Base-by-base conservation (phyloP, 179 eudicot genomes). In the Monotropa hypopitys region DNA sequence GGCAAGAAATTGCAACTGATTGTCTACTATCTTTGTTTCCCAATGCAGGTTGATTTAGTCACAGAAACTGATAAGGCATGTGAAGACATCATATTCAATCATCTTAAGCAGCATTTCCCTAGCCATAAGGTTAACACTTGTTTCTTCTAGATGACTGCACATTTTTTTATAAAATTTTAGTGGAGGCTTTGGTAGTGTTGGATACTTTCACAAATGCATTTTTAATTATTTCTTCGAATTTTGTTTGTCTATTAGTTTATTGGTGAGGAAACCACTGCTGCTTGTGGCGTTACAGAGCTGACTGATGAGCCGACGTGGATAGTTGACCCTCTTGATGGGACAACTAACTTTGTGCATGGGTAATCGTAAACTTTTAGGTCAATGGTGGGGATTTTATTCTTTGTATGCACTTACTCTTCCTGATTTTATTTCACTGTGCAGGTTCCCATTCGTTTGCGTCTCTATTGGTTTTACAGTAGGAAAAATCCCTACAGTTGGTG, bases 281-380 rank as follows among this genome's bases (percentile, higher is more conserved):
- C 96, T 50, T 65, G 43, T 85, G 97, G 99, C 70, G 88, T 84
- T 63, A 63, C 89, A 5, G 97, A 95, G 85, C 84, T 91, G 79
- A 93, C 97, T 0, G 95, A 95, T 84, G 91, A 90, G 46, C 99
- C 97, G 1, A 95, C 93, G 28, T 95, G 99, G 99, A 93, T 95
- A 70, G 99, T 95, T 75, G 99, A 95, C 87, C 97, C 97, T 47
- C 85, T 95, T 76, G 97, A 95, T 80, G 99, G 99, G 59, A 95
- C 99, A 26, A 93, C 94, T 67, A 95, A 95, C 79, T 95, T 93
- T 83, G 99, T 95, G 10, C 99, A 95, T 69, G 95, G 97, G 99
- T 93, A 81, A 80, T 76, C 28, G 61, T 23, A 62, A 35, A 50
- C 47, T 54, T 63, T 5, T 74, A 4, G 8, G 15, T 70, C 51